Base-by-base conservation (phyloP, 371 early-diverging fungal species). In the Dichotomocladium elegans region DNA sequence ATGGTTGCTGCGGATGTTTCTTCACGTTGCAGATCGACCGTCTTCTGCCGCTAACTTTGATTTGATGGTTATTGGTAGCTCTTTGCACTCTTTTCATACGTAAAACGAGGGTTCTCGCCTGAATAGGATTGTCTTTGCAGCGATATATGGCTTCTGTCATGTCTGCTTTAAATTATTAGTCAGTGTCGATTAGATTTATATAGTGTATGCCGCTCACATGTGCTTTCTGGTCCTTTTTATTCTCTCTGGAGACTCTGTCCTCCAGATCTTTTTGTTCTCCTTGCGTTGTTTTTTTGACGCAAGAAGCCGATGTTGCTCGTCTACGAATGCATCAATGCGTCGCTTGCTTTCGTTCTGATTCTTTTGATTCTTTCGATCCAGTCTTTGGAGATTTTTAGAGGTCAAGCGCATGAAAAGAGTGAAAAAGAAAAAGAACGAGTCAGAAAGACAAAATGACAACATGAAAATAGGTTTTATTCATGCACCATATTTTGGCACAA, bases 401-500 rank as follows among this genome's bases (percentile, higher is more conserved):
- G 24, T n/a, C 10, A 37, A 31, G 9, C 24, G 25, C 22, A 47
- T 37, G 14, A 37, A 15, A 46, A 34, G 25, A 33, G 21, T 3
- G 26, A 40, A 43, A 43, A 35, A 27, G 24, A 3, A 35, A 26
- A 24, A 25, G 17, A 9, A 11, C 30, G 7, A 25, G 17, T 28
- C 8, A n/a, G 46, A 14, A n/a, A 28, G n/a, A 4, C 19, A 21
- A 21, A 4, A 3, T 15, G 21, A 21, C 19, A 24, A 51, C 4
- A 21, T 24, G 26, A 34, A 15, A 44, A 26, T 33, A 19, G n/a
- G 27, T 19, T n/a, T 12, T 25, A 46, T 44, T 62, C 61, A 70
- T 6, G 72, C 68, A 17, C 72, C 72, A 51, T 72, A 76, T 40
- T 76, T 76, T n/a, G 64, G 66, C 22, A 70, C 57, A 58, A 57